Percentiles rank a stretch among this genome's conserved stretches.
Evolutionary conservation across 2,329 filamentous ascomycete species (phyloP).

Genomic region (Cyphellophora attinorum): DNA sequence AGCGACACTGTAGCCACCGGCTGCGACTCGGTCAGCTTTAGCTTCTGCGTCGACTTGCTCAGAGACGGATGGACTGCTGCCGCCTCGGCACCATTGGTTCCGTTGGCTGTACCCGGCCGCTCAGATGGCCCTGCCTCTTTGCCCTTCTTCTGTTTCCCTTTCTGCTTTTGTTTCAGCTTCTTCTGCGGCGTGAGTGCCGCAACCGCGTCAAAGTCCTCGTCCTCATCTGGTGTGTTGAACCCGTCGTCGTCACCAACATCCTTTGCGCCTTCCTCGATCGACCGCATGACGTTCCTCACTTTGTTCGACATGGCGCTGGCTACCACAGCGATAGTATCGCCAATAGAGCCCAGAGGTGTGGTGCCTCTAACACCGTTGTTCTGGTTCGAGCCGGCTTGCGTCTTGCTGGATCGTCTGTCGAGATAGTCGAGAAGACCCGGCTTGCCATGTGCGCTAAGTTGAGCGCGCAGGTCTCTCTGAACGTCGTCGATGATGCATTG

Average conservation of each 20-base stretch:
- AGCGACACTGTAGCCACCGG: no score
- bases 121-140: neutral
- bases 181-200: neutral
- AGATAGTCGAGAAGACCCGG: neutral
- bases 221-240: no score
- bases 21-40: no score
- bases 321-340: constrained; percentile 6
- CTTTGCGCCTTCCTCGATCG: neutral
- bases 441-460: no score
- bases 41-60: no score
- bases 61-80: no score
- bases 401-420: neutral
- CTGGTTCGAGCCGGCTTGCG: constrained; percentile 10
- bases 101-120: no score
- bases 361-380: neutral
- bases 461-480: constrained; percentile 4
- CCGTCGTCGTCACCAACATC: no score
- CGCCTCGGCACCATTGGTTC: no score
- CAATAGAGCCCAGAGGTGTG: constrained; percentile 1
- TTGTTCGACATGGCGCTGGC: no score
- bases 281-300: no score
- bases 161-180: no score
- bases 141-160: constrained; percentile 4
- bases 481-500: constrained; percentile 42
- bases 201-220: neutral